Evolutionary conservation across 1,139 yeast species (phyloP), one percentile per base, ranked within the genome.

Genomic region (Saccharomyces hybrid): DNA sequence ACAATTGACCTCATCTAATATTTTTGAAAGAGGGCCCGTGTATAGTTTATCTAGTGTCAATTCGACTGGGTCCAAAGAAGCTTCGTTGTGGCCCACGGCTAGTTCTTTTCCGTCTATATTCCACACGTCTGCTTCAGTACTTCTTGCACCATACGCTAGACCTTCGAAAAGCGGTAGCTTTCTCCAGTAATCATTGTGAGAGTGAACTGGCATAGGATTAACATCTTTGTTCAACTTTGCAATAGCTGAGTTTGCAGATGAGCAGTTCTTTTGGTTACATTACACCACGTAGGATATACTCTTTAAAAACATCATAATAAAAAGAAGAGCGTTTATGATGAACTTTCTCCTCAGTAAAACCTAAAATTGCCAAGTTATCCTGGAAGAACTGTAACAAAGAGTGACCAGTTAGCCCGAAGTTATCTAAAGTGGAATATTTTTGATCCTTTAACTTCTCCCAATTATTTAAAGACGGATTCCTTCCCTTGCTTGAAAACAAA

Each of bases 181-280:
- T 59, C 91, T 73, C 89, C 88, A 84, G 67, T 86, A 86, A 65
- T 86, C 93, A 64, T 86, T 86, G 65, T 86, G 93, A 0, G 89
- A 83, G 63, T 86, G 93, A 21, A 84, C 73, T 53, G 76, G 74
- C 32, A 78, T 68, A 2, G 63, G 62, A 38, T 74, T 68, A 0
- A 81, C 80, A 60, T 80, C 83, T 52, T 79, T 70, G 2, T 82
- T 81, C 47, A 81, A 64, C 14, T 55, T 58, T 19, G 63, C 59
- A 12, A 63, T 59, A 9, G 54, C 55, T 8, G 66, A 58, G 14
- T 50, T 52, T 31, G 51, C 54, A 2, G 61, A 59, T 5, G 51
- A 51, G 47, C 64, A 61, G 2, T 29, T 46, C 12, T 29, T 32
- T 6, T 34, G 21, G n/a, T 32, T 28, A 16, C 47, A 28, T 44